Base-by-base conservation (phyloP, 2,329 filamentous ascomycete genomes). In the Diplodia scrobiculata region DNA sequence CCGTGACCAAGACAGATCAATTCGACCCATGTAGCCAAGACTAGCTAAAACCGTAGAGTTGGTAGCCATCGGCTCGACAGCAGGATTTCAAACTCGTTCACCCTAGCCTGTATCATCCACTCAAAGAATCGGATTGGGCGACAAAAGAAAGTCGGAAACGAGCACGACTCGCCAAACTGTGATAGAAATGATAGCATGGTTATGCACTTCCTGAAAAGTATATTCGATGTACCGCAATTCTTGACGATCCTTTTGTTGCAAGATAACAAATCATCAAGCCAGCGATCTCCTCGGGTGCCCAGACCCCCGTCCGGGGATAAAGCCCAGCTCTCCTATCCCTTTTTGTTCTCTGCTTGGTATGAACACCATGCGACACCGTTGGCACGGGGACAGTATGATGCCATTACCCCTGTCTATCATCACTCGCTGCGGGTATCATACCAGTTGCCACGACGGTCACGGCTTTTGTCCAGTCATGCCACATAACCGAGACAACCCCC, bases 381-480 rank as follows among this genome's bases (percentile, higher is more conserved):
- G 29, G 45, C 36, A 36, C 27, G 55, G 48, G 55, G 48, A 25
- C 45, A n/a, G 45, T 50, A n/a, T 50, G 58, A 62, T 50, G 29
- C 34, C 45, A 50, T 19, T 27, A 36, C 41, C 34, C 58, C 41
- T 50, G 19, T 36, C 58, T 17, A 50, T 50, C 58, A 36, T 27
- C 41, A 47, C n/a, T 14, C 51, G 7, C 51, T 47, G 17, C 58
- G 41, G 45, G 58, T 34, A 50, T 62, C 45, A 17, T 27, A 47
- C 45, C n/a, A 5, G n/a, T 25, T 29, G 45, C 54, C 25, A 34
- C 45, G 4, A 62, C n/a, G 13, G 48, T 25, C 45, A 21, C 34
- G 9, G 41, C n/a, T 54, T 3, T 36, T 7, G 29, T 21, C 58
- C 25, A 45, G 54, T 19, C 36, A 27, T 36, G 10, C 38, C 55